Percentiles rank a stretch among this genome's conserved stretches.
These are phyloP conservation scores for Euphrasia arctica DNA, from an alignment of 305 asterid species.

Conservation along the genomic window DNA sequence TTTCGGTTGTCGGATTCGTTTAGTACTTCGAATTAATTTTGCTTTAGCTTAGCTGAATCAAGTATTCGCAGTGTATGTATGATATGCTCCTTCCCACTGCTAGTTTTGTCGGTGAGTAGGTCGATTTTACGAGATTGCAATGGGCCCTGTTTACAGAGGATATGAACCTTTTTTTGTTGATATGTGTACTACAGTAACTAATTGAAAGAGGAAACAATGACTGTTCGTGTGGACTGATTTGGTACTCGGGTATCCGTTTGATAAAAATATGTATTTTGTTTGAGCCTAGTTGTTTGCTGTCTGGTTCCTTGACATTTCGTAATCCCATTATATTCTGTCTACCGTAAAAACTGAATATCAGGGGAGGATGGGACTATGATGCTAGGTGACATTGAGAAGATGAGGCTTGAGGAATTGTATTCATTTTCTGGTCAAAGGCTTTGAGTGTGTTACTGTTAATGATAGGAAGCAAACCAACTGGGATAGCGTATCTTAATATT, in stretches of 20 bases:
- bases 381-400: conserved; percentile 3
- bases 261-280: too few relatives aligned
- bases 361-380: neutral
- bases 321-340: neutral
- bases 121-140: neutral
- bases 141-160: neutral
- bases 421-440: neutral
- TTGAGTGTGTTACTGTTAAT: neutral
- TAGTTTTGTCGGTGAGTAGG: neutral
- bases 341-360: neutral
- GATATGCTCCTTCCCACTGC: neutral
- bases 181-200: neutral
- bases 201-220: neutral
- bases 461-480: neutral
- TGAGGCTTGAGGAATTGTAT: neutral
- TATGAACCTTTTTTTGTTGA: neutral
- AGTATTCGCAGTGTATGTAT: conserved; percentile 8
- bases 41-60: neutral
- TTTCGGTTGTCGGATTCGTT: conserved; percentile 4
- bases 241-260: neutral
- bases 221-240: neutral
- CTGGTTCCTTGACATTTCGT: too few relatives aligned
- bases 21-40: neutral
- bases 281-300: too few relatives aligned
- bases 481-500: neutral